A percentile compares a stretch with the other conserved stretches of the same genome.
Evolutionary conservation across 73 alveolate genomes (phyloP).

Genomic region (Uronychia setigera): DNA sequence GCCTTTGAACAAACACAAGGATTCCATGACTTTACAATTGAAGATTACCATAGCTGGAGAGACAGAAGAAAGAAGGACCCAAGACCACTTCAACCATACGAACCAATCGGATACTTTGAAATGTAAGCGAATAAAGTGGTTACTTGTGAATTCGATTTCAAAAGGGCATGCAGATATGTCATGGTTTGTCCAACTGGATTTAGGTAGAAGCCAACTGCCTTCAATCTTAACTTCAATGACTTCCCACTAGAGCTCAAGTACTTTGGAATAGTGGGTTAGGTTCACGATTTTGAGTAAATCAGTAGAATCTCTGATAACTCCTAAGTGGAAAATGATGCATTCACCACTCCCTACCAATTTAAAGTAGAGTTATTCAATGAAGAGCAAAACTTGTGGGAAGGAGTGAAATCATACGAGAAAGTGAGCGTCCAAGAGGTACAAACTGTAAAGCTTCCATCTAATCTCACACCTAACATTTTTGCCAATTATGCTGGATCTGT

Average conservation of each 20-base stretch:
- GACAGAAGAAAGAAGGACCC: conserved; percentile 38
- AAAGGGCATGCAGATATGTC: conserved; percentile 51
- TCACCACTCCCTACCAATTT: background rate
- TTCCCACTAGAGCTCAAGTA: conserved; percentile 54
- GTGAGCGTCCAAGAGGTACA: conserved; percentile 1
- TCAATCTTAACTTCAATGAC: conserved; percentile 5
- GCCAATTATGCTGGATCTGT: background rate
- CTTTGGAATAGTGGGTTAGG: conserved; percentile 51
- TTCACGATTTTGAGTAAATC: background rate
- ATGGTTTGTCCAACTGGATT: conserved; percentile 67
- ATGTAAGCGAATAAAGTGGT: conserved; percentile 26
- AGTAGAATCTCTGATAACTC: background rate
- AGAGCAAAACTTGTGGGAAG: background rate
- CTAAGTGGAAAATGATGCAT: background rate
- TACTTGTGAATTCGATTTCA: conserved; percentile 19
- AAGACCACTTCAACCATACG: conserved; percentile 50
- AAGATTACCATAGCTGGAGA: conserved; percentile 60
- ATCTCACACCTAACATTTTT: background rate
- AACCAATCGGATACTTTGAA: conserved; percentile 79
- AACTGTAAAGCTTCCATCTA: background rate
- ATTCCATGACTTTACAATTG: conserved; percentile 46
- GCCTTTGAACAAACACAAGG: conserved; percentile 51
- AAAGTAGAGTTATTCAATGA: background rate
- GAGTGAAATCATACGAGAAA: background rate
- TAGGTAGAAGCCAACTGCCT: conserved; percentile 53